phyloP scores from a whole-genome alignment of 176 grass and related monocot species.

The Saccharum spontaneum region DNA sequence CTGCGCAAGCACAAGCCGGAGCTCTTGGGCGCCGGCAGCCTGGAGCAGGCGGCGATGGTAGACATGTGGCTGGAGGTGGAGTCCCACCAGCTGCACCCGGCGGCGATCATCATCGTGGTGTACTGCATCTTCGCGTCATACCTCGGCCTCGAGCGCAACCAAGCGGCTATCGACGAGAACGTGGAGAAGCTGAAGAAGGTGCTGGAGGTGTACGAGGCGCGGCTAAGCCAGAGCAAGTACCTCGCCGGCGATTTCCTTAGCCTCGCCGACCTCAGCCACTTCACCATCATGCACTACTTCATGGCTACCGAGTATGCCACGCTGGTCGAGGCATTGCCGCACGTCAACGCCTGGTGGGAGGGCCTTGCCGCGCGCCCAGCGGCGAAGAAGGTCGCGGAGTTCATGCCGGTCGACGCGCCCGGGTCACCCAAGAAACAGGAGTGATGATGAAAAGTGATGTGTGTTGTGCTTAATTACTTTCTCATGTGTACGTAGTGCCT shows the following conservation, averaged over 20 bases:
- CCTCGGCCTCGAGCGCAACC: conserved; percentile 33
- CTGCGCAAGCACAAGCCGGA: conserved; percentile 21
- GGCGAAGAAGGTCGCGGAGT: conserved; percentile 8
- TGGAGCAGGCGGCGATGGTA: background rate
- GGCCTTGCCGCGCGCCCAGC: conserved; percentile 33
- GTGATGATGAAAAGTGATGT: background rate
- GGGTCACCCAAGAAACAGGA: background rate
- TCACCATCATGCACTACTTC: conserved; percentile 29
- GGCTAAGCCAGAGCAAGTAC: conserved; percentile 12
- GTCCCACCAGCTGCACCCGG: conserved; percentile 7
- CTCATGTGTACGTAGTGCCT: too few relatives aligned
- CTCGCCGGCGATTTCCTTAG: conserved; percentile 43
- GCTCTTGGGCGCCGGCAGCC: background rate
- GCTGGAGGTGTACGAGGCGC: conserved; percentile 46
- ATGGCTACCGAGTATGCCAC: conserved; percentile 36
- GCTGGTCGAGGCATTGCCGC: conserved; percentile 24
- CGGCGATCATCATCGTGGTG: background rate
- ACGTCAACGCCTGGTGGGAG: conserved; percentile 54
- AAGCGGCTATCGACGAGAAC: conserved; percentile 30
- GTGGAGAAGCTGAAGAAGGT: conserved; percentile 29
- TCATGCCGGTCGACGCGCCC: background rate
- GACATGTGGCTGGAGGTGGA: conserved; percentile 43
- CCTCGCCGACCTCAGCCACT: conserved; percentile 53
- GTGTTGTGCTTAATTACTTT: too few relatives aligned
- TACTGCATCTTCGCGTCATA: conserved; percentile 19